phyloP scores from a whole-genome alignment of 768 basidiomycete genomes.

The Pleurotus sapidus region DNA sequence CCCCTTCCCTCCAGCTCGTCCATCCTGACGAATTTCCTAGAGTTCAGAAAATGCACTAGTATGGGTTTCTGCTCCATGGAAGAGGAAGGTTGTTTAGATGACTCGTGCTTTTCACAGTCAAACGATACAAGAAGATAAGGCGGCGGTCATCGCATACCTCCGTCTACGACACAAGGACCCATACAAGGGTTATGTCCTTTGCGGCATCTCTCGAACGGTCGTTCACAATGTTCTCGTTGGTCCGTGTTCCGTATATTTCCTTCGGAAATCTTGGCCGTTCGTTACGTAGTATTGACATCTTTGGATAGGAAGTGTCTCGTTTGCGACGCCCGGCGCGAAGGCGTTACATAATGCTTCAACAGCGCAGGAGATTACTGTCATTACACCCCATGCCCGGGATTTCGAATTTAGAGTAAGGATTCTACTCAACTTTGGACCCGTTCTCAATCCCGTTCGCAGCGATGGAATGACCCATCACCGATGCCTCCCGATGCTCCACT shows the following conservation, averaged over 20 bases:
- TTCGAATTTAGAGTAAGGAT: slow-evolving; percentile 51
- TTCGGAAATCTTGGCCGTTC: slow-evolving; percentile 6
- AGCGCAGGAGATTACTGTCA: slow-evolving; percentile 76
- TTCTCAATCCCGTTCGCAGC: slow-evolving; percentile 30
- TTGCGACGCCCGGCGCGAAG: slow-evolving; percentile 71
- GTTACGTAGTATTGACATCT: slow-evolving; percentile 67
- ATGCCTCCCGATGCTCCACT: slow-evolving; percentile 47
- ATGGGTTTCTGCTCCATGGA: slow-evolving; percentile 14
- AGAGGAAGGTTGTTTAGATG: neutral
- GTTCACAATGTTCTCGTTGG: neutral
- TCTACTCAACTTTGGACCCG: neutral
- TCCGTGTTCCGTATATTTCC: slow-evolving; percentile 7
- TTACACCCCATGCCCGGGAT: slow-evolving; percentile 55
- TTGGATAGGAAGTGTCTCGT: slow-evolving; percentile 75
- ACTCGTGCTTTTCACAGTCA: slow-evolving; percentile 40
- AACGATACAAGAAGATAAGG: slow-evolving; percentile 76
- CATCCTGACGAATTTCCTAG: slow-evolving; percentile 77
- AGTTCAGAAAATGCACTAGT: slow-evolving; percentile 73
- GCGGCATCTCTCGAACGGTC: slow-evolving; percentile 46
- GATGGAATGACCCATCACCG: slow-evolving; percentile 69
- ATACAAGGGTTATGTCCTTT: slow-evolving; percentile 71
- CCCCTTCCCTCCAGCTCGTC: slow-evolving; percentile 69
- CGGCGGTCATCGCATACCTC: slow-evolving; percentile 74
- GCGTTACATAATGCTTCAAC: slow-evolving; percentile 80
- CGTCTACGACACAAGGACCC: slow-evolving; percentile 80